Base-by-base conservation (phyloP, 202 grass and related monocot species). In the Elaeis oleifera region DNA sequence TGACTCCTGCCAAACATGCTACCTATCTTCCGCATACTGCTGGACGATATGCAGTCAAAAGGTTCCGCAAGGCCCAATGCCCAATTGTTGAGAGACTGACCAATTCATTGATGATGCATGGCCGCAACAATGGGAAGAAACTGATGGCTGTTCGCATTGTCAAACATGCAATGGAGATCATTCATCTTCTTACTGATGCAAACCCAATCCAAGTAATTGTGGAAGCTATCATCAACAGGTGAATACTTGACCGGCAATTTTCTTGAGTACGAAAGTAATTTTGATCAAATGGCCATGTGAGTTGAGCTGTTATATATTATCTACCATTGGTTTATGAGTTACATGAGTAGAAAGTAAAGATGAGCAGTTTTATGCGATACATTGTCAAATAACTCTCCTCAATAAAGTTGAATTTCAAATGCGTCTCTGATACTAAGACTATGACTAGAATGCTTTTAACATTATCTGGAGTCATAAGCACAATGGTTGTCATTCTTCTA, bases 181-280 rank as follows among this genome's bases (percentile, higher is more conserved):
- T 86, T 59, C 74, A 86, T 64, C 83, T 86, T 17, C 66, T 86
- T 22, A 81, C 83, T 25, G 83, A 86, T 53, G 65, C 70, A 23
- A 86, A 86, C 70, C 83, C 83, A 31, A 86, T 86, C 55, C 83
- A 86, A 72, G 28, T 86, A 31, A 86, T 86, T 6, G 74, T 81
- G 18, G 83, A 86, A 54, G 83, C 83, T 23, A 78, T 86, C 83
- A 86, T 86, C 49, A 86, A 86, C 74, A 86, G 78, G 76, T 79
- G 27, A 28, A 7, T 39, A 53, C 23, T 58, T 69, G 16, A 56
- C 23, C 16, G 3, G 18, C 25, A 13, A 60, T 24, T 31, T 36
- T 60, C n/a, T 27, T 32, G 6, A 32, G 11, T 20, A 20, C 0
- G 20, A 20, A 39, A 9, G 32, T 13, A 13, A 44, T 44, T 13